Evolutionary conservation across 2,329 filamentous ascomycete genomes (phyloP).

Genomic region (Metarhizium humberi): DNA sequence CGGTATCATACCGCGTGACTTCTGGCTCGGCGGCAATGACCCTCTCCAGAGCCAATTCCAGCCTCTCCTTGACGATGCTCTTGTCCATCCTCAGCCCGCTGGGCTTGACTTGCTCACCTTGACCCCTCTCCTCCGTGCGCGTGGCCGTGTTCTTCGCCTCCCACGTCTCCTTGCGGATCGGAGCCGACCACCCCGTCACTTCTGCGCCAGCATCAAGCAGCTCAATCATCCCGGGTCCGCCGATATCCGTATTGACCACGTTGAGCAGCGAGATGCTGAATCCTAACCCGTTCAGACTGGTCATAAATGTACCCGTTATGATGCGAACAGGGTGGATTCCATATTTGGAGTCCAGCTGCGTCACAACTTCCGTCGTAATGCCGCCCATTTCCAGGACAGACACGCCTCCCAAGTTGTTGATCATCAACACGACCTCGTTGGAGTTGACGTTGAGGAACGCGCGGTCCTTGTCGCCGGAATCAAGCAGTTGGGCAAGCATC

Average conservation of each 20-base stretch:
- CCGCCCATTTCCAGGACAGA: slow-evolving; percentile 64
- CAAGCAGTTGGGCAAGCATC: slow-evolving; percentile 63
- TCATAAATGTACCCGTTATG: slow-evolving; percentile 66
- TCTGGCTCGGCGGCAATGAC: slow-evolving; percentile 61
- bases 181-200: slow-evolving; percentile 60
- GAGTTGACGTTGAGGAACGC: slow-evolving; percentile 56
- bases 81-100: slow-evolving; percentile 47
- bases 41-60: slow-evolving; percentile 49
- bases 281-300: slow-evolving; percentile 65
- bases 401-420: slow-evolving; percentile 71
- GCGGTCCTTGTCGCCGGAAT: slow-evolving; percentile 57
- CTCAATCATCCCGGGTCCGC: slow-evolving; percentile 54
- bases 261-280: slow-evolving; percentile 67
- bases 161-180: slow-evolving; percentile 56
- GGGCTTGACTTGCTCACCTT: slow-evolving; percentile 24
- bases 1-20: slow-evolving; percentile 65
- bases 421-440: slow-evolving; percentile 56
- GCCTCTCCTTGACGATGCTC: slow-evolving; percentile 35
- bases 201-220: slow-evolving; percentile 62
- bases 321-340: slow-evolving; percentile 55
- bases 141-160: slow-evolving; percentile 41
- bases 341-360: slow-evolving; percentile 49
- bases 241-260: slow-evolving; percentile 48
- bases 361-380: slow-evolving; percentile 58
- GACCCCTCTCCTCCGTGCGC: slow-evolving; percentile 27